These are phyloP conservation scores for Russula olivacea DNA, from an alignment of 768 basidiomycete species.

Conservation along the genomic window DNA sequence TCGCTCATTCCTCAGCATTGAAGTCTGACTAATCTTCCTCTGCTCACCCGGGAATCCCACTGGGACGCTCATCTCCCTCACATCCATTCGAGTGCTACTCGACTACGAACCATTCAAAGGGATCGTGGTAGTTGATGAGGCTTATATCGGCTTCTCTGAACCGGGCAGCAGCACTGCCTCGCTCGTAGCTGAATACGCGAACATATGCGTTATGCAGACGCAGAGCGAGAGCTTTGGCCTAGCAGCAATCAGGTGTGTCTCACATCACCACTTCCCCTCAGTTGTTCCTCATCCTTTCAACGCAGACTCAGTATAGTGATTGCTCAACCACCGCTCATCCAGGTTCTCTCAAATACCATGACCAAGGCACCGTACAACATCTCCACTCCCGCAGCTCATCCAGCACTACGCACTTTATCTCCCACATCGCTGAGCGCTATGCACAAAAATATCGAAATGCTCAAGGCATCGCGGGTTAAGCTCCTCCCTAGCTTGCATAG, in stretches of 20 bases:
- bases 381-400: slow-evolving; percentile 78
- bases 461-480: slow-evolving; percentile 50
- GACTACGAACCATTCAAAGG: slow-evolving; percentile 83
- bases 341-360: slow-evolving; percentile 89
- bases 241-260: slow-evolving; percentile 81
- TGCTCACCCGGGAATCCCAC: slow-evolving; percentile 98
- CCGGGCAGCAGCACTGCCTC: slow-evolving; percentile 55
- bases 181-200: slow-evolving; percentile 75
- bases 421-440: slow-evolving; percentile 57
- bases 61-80: slow-evolving; percentile 75
- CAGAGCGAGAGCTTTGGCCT: slow-evolving; percentile 94
- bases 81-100: slow-evolving; percentile 60
- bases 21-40: slow-evolving; percentile 88
- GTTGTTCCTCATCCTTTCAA: background rate
- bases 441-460: slow-evolving; percentile 54
- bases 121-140: slow-evolving; percentile 91
- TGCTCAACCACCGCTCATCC: slow-evolving; percentile 85
- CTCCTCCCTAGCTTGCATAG: slow-evolving; percentile 48
- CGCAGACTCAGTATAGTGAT: slow-evolving; percentile 84
- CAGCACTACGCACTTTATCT: slow-evolving; percentile 76
- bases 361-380: slow-evolving; percentile 98
- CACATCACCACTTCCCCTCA: background rate
- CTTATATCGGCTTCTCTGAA: slow-evolving; percentile 90
- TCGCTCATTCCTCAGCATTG: too few species aligned
- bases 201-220: slow-evolving; percentile 93